phyloP scores from a whole-genome alignment of 352 stramenopile species.

The Pythium aquatile region DNA sequence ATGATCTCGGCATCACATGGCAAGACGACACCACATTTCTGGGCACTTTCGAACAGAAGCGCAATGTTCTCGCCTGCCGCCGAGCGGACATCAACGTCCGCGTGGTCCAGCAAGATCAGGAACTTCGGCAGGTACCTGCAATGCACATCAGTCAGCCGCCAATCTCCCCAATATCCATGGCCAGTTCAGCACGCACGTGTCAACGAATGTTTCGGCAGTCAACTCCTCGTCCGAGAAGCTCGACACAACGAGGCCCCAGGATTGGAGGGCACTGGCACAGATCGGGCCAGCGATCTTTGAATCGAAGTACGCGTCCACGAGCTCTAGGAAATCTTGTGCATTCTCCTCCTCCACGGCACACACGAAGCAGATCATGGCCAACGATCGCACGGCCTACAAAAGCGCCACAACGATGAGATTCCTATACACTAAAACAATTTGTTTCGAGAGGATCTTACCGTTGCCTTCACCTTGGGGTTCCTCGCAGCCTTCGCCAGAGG shows the following conservation, averaged over 20 bases:
- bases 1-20: slow-evolving; percentile 70
- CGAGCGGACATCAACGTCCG: slow-evolving; percentile 78
- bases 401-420: neutral
- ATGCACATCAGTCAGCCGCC: neutral
- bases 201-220: slow-evolving; percentile 45
- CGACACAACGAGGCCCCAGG: slow-evolving; percentile 74
- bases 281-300: slow-evolving; percentile 61
- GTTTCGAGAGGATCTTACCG: slow-evolving; percentile 32
- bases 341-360: slow-evolving; percentile 82
- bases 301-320: slow-evolving; percentile 73
- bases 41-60: slow-evolving; percentile 68
- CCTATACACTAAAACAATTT: neutral
- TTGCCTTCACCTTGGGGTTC: slow-evolving; percentile 60
- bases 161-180: neutral
- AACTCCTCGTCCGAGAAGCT: slow-evolving; percentile 56
- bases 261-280: slow-evolving; percentile 61
- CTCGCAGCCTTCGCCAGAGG: slow-evolving; percentile 67
- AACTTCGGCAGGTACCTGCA: slow-evolving; percentile 69
- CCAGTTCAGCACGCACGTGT: slow-evolving; percentile 40
- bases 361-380: slow-evolving; percentile 75
- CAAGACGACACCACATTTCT: slow-evolving; percentile 46
- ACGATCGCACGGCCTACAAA: slow-evolving; percentile 55
- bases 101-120: slow-evolving; percentile 66
- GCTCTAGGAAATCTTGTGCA: slow-evolving; percentile 51
- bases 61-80: slow-evolving; percentile 85